These are phyloP conservation scores for Prorocentrum cordatum DNA, from an alignment of 169 alveolate genomes.

Conservation along the genomic window DNA sequence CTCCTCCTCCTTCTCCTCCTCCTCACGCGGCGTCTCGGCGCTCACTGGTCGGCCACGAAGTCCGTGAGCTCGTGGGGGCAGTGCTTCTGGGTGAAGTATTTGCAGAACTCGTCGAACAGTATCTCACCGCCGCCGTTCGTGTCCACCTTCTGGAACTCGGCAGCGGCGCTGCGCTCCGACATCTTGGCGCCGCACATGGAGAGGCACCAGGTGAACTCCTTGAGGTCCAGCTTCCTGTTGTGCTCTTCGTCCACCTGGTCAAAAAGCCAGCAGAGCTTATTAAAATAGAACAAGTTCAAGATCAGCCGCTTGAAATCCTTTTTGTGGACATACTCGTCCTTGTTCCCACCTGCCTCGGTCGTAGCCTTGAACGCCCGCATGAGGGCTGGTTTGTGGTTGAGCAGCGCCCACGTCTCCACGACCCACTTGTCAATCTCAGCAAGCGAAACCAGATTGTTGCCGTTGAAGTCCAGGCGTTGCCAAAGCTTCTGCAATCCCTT, in stretches of 20 bases:
- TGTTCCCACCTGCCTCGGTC: not conserved
- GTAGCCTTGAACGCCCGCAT: conserved; percentile 46
- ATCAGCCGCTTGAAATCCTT: conserved; percentile 38
- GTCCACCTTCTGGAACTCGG: conserved; percentile 32
- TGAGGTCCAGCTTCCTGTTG: conserved; percentile 27
- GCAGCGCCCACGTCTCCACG: conserved; percentile 27
- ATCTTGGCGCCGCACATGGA: conserved; percentile 36
- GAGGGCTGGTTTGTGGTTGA: conserved; percentile 60
- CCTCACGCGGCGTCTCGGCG: no score
- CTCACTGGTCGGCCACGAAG: no score
- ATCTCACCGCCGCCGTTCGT: conserved; percentile 40
- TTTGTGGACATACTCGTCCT: conserved; percentile 53
- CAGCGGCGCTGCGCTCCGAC: conserved; percentile 10
- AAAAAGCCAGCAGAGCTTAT: conserved; percentile 60
- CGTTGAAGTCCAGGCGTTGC: conserved; percentile 36
- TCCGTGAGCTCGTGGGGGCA: no score
- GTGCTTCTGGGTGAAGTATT: no score
- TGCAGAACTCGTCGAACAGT: conserved; percentile 38
- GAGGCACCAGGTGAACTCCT: conserved; percentile 60
- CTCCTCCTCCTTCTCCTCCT: no score
- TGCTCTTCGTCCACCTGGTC: conserved; percentile 67
- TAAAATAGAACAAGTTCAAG: conserved; percentile 32
- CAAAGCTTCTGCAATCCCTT: conserved; percentile 2
- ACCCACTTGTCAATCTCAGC: conserved; percentile 55
- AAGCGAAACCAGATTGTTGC: conserved; percentile 25